phyloP scores from a whole-genome alignment of 1,139 yeast genomes.

The Saccharomyces hybrid region DNA sequence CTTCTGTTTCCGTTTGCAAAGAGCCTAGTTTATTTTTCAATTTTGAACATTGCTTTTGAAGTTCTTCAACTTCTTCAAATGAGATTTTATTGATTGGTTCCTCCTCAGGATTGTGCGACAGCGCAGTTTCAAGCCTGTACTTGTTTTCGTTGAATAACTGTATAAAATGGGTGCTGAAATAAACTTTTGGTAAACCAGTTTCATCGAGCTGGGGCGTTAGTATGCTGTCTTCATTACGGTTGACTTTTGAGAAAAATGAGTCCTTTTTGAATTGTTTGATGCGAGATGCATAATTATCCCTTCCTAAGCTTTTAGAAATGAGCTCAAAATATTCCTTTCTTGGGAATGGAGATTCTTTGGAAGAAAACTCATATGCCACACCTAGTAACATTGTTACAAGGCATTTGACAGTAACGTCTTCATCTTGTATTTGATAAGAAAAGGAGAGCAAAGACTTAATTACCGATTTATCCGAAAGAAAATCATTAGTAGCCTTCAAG shows the following conservation, averaged over 20 bases:
- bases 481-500: conserved; percentile 64
- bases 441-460: conserved; percentile 63
- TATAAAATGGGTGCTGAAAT: conserved; percentile 60
- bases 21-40: conserved; percentile 31
- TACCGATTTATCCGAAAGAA: conserved; percentile 59
- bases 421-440: conserved; percentile 54
- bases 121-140: conserved; percentile 58
- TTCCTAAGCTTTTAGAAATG: conserved; percentile 58
- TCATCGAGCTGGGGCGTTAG: conserved; percentile 52
- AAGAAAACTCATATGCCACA: conserved; percentile 72
- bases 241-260: conserved; percentile 49
- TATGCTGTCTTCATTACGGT: conserved; percentile 36
- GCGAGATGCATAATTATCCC: conserved; percentile 69
- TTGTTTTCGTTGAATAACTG: conserved; percentile 62
- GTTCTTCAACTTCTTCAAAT: conserved; percentile 58
- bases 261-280: conserved; percentile 66
- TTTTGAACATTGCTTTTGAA: conserved; percentile 31
- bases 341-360: conserved; percentile 61
- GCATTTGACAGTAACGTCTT: conserved; percentile 62
- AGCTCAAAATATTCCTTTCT: conserved; percentile 58
- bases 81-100: conserved; percentile 66
- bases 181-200: conserved; percentile 82
- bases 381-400: conserved; percentile 70
- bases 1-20: conserved; percentile 11
- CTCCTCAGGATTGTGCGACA: conserved; percentile 64